Conservation (phyloP, 1,139 yeast genomes). For the Saccharomyces hybrid region DNA sequence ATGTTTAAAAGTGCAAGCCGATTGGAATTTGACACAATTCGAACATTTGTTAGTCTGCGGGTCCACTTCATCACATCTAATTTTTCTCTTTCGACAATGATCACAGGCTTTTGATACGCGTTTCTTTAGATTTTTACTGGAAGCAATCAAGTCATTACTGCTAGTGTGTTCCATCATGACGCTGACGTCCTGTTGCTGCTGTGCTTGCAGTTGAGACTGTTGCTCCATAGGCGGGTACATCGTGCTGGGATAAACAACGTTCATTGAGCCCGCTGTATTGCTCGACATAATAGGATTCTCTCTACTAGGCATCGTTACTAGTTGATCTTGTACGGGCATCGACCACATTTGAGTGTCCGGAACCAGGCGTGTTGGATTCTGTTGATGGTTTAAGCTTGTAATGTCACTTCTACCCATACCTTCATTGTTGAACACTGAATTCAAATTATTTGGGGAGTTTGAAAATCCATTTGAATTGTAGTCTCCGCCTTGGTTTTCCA, state of each 20-base stretch:
- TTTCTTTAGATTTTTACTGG: conserved; percentile 5
- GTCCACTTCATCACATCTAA: conserved; percentile 30
- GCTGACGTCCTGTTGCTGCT: background rate
- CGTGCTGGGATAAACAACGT: background rate
- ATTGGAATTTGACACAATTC: conserved; percentile 24
- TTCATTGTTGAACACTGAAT: background rate
- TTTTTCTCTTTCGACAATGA: conserved; percentile 32
- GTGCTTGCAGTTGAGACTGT: background rate
- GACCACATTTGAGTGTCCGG: background rate
- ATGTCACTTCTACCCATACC: background rate
- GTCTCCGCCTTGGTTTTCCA: background rate
- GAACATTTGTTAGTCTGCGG: conserved; percentile 19
- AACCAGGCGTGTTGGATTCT: background rate
- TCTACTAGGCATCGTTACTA: background rate
- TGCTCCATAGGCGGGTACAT: background rate
- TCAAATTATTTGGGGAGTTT: background rate
- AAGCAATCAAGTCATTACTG: background rate
- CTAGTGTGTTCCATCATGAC: background rate
- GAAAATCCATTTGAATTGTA: background rate
- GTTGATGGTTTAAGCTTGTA: background rate
- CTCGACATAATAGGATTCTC: background rate
- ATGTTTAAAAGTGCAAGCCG: conserved; percentile 14
- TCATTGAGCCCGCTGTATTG: background rate
- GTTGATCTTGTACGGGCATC: background rate
- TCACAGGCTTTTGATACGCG: conserved; percentile 33